Base-by-base conservation (phyloP, 805 yeast species). In the Starmerella geochares region DNA sequence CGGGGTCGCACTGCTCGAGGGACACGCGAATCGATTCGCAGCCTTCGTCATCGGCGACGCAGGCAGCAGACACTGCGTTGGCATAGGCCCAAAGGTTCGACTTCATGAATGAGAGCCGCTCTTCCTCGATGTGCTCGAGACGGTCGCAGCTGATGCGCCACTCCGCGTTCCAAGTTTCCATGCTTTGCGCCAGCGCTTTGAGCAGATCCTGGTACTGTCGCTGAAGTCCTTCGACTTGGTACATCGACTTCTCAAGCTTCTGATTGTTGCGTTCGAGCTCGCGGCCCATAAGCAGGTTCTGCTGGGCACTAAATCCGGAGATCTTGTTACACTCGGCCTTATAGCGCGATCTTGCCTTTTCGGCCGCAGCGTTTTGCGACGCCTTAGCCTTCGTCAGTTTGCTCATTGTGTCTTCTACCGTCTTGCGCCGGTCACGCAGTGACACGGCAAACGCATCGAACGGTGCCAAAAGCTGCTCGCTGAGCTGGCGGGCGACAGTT, bases 71-170 rank as follows among this genome's bases (percentile, higher is more conserved):
- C 8, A 83, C 71, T 35, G 79, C 72, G 64, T 86, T 86, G 42
- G 90, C 79, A 60, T 73, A 85, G 38, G 79, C 83, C 83, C 94
- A 86, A 52, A 86, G 65, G 57, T 80, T 83, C 16, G 81, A 70
- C 59, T 84, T 81, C 50, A 83, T 61, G 54, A 79, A 74, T 58
- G 81, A 81, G 49, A 84, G 75, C 54, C 88, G 74, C 61, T 83
- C 86, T 44, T 78, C 76, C 61, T 86, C 95, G 42, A 83, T 64
- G 47, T 69, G 73, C 65, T 86, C 87, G 54, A 81, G 70, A 54
- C 74, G 75, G 54, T 73, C 77, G 40, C 85, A 74, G 0, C 83
- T 72, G 4, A 70, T 61, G 51, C 72, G 70, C 95, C 95, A 86
- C 57, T 85, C 87, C 27, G 76, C 66, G 49, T 76, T 73, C 81